phyloP scores from a whole-genome alignment of 495 filamentous ascomycete species.

The Pyrenula massariospora region DNA sequence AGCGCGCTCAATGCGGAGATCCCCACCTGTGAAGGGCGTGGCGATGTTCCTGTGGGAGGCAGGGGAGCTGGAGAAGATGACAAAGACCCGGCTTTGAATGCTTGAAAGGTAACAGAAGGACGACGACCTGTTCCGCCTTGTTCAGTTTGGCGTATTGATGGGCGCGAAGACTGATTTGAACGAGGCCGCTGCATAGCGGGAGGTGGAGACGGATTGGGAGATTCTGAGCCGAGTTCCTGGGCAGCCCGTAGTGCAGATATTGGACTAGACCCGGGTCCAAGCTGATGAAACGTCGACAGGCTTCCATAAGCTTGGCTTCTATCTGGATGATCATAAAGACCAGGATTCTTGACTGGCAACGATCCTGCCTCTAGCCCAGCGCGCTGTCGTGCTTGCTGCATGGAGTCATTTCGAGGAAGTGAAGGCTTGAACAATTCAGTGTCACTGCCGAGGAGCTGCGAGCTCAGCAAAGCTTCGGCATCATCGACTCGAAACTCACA shows the following conservation, averaged over 20 bases:
- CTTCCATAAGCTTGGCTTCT: constrained; percentile 81
- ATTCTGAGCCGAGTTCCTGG: constrained; percentile 35
- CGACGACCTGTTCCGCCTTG: constrained; percentile 46
- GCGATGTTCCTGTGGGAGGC: constrained; percentile 42
- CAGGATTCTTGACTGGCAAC: constrained; percentile 42
- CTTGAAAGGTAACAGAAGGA: constrained; percentile 84
- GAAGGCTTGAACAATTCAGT: constrained; percentile 78
- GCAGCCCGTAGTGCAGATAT: constrained; percentile 73
- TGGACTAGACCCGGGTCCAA: constrained; percentile 68
- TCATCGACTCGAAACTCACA: constrained; percentile 88
- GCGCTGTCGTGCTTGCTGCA: constrained; percentile 22
- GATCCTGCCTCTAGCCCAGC: constrained; percentile 56
- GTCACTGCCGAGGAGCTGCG: constrained; percentile 88
- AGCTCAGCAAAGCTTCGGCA: constrained; percentile 80
- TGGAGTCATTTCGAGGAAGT: constrained; percentile 27
- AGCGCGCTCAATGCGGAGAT: constrained; percentile 39
- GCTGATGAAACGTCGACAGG: constrained; percentile 83
- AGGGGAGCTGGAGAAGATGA: constrained; percentile 70
- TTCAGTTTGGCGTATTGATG: constrained; percentile 47
- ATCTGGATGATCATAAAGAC: constrained; percentile 40
- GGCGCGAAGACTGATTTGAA: constrained; percentile 45
- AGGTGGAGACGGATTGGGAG: constrained; percentile 46
- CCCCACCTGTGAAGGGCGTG: constrained; percentile 44
- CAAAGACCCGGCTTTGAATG: constrained; percentile 89
- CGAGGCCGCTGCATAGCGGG: constrained; percentile 48